A percentile compares a stretch with the other conserved stretches of the same genome.
phyloP scores from a whole-genome alignment of 768 basidiomycete genomes.

The Guyanaporus albipodus region DNA sequence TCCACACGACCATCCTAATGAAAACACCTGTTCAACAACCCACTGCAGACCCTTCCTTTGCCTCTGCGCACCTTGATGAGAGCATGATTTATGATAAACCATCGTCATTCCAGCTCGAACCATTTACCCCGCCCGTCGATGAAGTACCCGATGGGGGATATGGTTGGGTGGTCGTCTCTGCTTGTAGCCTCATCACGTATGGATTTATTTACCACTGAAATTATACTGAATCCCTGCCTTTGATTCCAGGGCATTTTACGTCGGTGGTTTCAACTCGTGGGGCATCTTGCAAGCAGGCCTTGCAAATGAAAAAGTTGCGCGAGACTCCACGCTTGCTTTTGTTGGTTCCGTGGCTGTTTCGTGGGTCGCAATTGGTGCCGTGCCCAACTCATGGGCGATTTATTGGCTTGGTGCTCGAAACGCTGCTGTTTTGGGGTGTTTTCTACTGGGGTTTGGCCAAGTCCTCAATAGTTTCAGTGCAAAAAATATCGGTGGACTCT shows the following conservation, averaged over 20 bases:
- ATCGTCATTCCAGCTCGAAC: not conserved
- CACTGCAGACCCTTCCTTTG: too few species aligned
- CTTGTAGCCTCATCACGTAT: slow-evolving; percentile 28
- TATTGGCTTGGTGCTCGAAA: slow-evolving; percentile 28
- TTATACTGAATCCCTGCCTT: not conserved
- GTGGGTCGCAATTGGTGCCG: slow-evolving; percentile 27
- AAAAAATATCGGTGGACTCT: slow-evolving; percentile 21
- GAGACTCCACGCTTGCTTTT: slow-evolving; percentile 28
- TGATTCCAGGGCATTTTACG: slow-evolving; percentile 23
- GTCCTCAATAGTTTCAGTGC: slow-evolving; percentile 25
- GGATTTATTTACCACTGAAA: not conserved
- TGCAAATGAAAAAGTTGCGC: slow-evolving; percentile 22
- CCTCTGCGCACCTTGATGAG: too few species aligned
- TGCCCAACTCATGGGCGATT: slow-evolving; percentile 30
- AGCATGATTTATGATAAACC: not conserved
- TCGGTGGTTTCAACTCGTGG: slow-evolving; percentile 29
- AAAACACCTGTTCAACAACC: too few species aligned
- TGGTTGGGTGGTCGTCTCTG: slow-evolving; percentile 31
- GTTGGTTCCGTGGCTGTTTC: slow-evolving; percentile 31
- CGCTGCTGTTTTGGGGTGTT: slow-evolving; percentile 26
- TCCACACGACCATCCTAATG: too few species aligned
- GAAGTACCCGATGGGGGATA: slow-evolving; percentile 31
- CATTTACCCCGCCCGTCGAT: not conserved
- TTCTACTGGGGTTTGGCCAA: slow-evolving; percentile 27
- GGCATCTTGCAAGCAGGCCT: slow-evolving; percentile 30